Base-by-base conservation (phyloP, 1,284 basidiomycete species). In the Farysia itapuensis region DNA sequence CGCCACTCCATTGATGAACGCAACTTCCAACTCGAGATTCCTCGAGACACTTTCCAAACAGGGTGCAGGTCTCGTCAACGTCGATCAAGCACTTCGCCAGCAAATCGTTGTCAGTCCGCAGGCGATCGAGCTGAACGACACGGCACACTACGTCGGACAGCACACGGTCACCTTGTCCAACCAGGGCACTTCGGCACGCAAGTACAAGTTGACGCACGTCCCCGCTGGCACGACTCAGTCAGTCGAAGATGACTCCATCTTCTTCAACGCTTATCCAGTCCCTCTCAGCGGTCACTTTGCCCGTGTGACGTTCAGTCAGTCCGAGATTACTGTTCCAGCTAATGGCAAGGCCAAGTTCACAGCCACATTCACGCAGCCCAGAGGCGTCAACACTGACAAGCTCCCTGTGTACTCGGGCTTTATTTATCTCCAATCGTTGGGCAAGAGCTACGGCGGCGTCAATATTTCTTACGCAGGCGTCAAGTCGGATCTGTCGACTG, bases 61-160 rank as follows among this genome's bases (percentile, higher is more conserved):
- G 57, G 87, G 87, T 26, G 81, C 84, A 16, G 87, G 86, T 16
- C 72, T 86, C 39, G 79, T 88, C 45, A 80, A 88, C 60, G 82
- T 84, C 11, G 84, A 81, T 75, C 79, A 82, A 46, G 86, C 86
- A 0, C 77, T 87, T 36, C 80, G 82, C 53, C 78, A 83, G 41
- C 50, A 58, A 29, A 51, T 84, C 4, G 64, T 81, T 18, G 78
- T 88, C 24, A 81, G 80, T 4, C 85, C 84, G 4, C 80, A 82
- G 4, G 81, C 85, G 69, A 76, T 88, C 19, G 75, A 84, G 47
- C 77, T 87, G 39, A 89, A 88, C 72, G 86, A 88, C 74, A 88
- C 86, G 1, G 81, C 72, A 79, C 80, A 38, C 38, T 40, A 43
- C 20, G 48, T 44, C 25, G 35, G 49, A 36, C 32, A 59, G 13